Evolutionary conservation across 208 protist species (phyloP), one percentile per base, ranked within the genome.

Genomic region (Leptomonas pyrrhocoris): DNA sequence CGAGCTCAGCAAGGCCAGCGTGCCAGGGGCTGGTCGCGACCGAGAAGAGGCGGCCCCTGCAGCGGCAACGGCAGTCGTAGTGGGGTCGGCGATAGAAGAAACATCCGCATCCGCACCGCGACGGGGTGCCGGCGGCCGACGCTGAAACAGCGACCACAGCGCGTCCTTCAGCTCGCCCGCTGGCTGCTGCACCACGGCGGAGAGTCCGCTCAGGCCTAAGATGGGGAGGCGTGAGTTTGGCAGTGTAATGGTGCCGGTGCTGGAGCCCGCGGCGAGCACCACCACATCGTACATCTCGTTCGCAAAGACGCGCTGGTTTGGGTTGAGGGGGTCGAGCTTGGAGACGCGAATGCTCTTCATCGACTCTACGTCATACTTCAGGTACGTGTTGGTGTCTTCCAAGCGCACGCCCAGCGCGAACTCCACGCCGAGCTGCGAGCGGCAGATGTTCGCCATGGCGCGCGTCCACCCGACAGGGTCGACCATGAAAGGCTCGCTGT

Each of bases 381-480:
- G 69, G 65, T 87, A 86, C 21, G 78, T 88, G 58, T 77, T 68
- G 18, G 62, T 69, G 64, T 79, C 76, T 36, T 91, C 74, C 27
- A 93, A 63, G 15, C 75, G 75, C 64, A 89, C 80, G 4, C 77
- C 67, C 21, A 93, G 63, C n/a, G 63, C 70, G 43, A 96, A 94
- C 42, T 81, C 23, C 7, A 94, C 86, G 49, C 66, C 74, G 53
- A 84, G 86, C 54, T 85, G 68, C n/a, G 74, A 53, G 30, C 50
- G 31, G 56, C 77, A 86, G 21, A 94, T 74, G 23, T 68, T 59
- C 19, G 86, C 91, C 55, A 96, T 73, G 21, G 77, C 79, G 15
- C 67, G 76, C 25, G 88, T 94, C 91, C 91, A 96, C 28, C 80
- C 74, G 2, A 92, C 86, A 0, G 86, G 81, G 71, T 94, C 84